phyloP scores from a whole-genome alignment of 1,284 basidiomycete genomes.

The Pholiota adiposa region DNA sequence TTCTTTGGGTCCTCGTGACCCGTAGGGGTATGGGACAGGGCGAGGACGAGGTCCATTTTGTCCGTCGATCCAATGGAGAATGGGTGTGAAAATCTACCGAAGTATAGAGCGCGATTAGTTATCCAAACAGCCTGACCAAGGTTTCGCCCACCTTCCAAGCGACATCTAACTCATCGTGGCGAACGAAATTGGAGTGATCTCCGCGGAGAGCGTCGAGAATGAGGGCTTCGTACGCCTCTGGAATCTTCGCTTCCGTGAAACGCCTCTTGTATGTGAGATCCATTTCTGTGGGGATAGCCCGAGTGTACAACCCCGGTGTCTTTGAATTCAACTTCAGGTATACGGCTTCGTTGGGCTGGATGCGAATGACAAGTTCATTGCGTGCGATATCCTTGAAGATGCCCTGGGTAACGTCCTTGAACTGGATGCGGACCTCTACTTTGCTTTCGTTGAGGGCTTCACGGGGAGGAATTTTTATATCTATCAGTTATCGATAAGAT shows the following conservation, averaged over 20 bases:
- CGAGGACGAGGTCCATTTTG: constrained; percentile 63
- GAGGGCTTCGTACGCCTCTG: constrained; percentile 93
- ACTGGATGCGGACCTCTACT: constrained; percentile 95
- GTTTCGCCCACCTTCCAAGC: constrained; percentile 82
- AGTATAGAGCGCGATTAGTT: constrained; percentile 12
- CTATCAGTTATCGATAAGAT: constrained; percentile 3
- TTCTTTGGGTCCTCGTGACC: constrained; percentile 89
- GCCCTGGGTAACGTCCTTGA: constrained; percentile 93
- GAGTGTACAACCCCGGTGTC: constrained; percentile 87
- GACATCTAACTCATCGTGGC: constrained; percentile 92
- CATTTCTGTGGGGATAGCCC: constrained; percentile 93
- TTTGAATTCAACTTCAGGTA: constrained; percentile 97
- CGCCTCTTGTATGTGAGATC: constrained; percentile 96
- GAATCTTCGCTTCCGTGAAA: constrained; percentile 87
- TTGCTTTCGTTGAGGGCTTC: constrained; percentile 94
- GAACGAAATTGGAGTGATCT: constrained; percentile 92
- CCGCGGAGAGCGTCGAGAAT: constrained; percentile 90
- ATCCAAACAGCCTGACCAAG: not conserved
- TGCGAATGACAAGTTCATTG: constrained; percentile 94
- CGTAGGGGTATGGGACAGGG: constrained; percentile 86
- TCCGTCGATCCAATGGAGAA: constrained; percentile 94
- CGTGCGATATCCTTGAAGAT: constrained; percentile 95
- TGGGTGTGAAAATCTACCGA: constrained; percentile 90
- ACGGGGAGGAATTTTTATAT: not conserved
- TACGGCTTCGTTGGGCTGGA: constrained; percentile 93